Conservation (phyloP, 108 stramenopile genomes). For the Pelagomonas calceolata region DNA sequence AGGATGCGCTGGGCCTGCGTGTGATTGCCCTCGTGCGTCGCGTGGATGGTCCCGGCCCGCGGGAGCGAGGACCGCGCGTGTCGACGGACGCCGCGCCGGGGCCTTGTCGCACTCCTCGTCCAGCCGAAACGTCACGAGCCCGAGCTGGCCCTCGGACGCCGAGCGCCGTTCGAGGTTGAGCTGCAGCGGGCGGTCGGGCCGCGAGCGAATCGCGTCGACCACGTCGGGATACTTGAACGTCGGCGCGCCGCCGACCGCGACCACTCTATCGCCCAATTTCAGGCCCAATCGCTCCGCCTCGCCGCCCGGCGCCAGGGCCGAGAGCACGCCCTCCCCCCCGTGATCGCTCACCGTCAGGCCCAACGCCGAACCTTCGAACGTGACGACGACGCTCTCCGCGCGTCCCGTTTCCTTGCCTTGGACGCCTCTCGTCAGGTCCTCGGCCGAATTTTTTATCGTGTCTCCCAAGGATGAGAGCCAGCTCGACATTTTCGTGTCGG, state of each 20-base stretch:
- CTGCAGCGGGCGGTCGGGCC: neutral
- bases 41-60: too few species aligned
- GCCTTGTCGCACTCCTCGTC: slow-evolving; percentile 80
- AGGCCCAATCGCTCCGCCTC: neutral
- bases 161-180: neutral
- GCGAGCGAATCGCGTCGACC: neutral
- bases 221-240: neutral
- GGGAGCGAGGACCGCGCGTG: too few species aligned
- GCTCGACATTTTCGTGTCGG: too few species aligned
- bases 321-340: neutral
- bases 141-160: neutral
- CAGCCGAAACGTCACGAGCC: slow-evolving; percentile 51
- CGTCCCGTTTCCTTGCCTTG: neutral
- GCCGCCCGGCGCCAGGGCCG: neutral
- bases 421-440: neutral
- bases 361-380: neutral
- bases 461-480: too few species aligned
- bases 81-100: too few species aligned
- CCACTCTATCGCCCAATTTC: neutral
- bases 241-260: neutral
- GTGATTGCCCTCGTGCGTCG: too few species aligned
- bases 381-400: neutral
- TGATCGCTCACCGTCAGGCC: neutral
- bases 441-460: neutral
- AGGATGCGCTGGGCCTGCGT: slow-evolving; percentile 46